These are phyloP conservation scores for Exophiala sp. DNA, from an alignment of 2,329 filamentous ascomycete genomes.

Conservation along the genomic window DNA sequence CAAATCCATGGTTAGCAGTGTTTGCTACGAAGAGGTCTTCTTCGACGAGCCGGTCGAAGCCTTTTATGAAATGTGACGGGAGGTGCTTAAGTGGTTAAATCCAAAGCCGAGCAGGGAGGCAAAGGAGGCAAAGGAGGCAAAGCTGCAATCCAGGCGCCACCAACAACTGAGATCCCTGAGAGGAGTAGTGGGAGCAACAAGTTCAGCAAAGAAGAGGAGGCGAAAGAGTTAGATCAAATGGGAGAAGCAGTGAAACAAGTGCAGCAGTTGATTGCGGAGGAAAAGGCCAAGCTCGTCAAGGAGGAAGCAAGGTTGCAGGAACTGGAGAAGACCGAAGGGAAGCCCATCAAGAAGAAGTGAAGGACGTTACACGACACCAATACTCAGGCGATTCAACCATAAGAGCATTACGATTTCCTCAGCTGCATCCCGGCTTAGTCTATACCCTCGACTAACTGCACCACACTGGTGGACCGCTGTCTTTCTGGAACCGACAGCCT, in stretches of 20 bases:
- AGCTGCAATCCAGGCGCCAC: constrained; percentile 50
- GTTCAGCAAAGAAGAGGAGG: constrained; percentile 69
- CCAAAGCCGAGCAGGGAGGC: constrained; percentile 49
- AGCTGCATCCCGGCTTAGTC: no score
- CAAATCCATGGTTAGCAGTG: constrained; percentile 65
- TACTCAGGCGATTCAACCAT: no score
- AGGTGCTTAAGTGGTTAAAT: constrained; percentile 54
- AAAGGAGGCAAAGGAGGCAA: constrained; percentile 41
- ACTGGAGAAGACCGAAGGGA: constrained; percentile 43
- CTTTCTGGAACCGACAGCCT: no score
- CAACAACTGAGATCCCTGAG: constrained; percentile 72
- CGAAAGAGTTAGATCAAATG: constrained; percentile 63
- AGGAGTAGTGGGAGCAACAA: constrained; percentile 64
- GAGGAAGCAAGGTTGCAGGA: constrained; percentile 61
- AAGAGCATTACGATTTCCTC: no score
- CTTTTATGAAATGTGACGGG: constrained; percentile 79
- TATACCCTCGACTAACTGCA: no score
- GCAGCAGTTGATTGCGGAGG: constrained; percentile 59
- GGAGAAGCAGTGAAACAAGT: constrained; percentile 58
- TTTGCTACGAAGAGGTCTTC: constrained; percentile 88
- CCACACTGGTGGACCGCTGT: no score
- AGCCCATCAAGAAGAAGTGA: constrained; percentile 28
- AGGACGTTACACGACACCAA: no score
- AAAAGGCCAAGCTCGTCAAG: constrained; percentile 59
- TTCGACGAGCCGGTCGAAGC: constrained; percentile 96